Evolutionary conservation across 768 basidiomycete species (phyloP), one percentile per base, ranked within the genome.

Genomic region (Termitomyces sp.): DNA sequence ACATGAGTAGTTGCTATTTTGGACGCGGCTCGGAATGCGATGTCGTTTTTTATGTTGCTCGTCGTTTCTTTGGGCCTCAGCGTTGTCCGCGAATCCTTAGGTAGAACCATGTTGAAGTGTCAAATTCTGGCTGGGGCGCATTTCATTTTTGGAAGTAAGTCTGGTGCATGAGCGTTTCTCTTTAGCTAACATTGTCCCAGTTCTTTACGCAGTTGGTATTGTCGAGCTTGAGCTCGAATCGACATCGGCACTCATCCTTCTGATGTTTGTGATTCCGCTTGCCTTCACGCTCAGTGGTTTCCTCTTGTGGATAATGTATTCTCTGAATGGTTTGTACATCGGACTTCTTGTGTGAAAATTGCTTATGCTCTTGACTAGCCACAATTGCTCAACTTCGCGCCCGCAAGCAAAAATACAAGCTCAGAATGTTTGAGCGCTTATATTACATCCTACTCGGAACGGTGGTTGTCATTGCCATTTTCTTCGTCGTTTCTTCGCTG

Each of bases 281-380:
- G 91, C 96, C 1, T 89, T 98, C 71, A 94, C 94, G 1, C 78
- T 99, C n/a, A 96, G 94, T 54, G 87, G 88, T 1, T 99, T 98
- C 77, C 79, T 99, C 23, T 79, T 96, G 59, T 98, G 96, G 96
- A 98, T 96, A 49, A 83, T 96, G 74, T 88, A 94, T 67, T 83
- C 90, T 11, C 75, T 97, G 46, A 94, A 93, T 63, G 86, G 93
- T 93, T 58, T 27, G 78, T 69, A n/a, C 18, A 45, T 12, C 33
- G n/a, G 50, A 15, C 31, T 38, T 46, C n/a, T 40, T 44, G 22
- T 16, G 6, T 53, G 27, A 3, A 43, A 33, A 11, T 16, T 11
- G 29, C 38, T 9, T 41, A 60, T 41, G 39, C 36, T 33, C 38
- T 23, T 12, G 45, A 11, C 48, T 65, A 91, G 93, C 87, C 12